These are phyloP conservation scores for Coelastrella sp. DNA, from an alignment of 139 green algal species.

Conservation along the genomic window DNA sequence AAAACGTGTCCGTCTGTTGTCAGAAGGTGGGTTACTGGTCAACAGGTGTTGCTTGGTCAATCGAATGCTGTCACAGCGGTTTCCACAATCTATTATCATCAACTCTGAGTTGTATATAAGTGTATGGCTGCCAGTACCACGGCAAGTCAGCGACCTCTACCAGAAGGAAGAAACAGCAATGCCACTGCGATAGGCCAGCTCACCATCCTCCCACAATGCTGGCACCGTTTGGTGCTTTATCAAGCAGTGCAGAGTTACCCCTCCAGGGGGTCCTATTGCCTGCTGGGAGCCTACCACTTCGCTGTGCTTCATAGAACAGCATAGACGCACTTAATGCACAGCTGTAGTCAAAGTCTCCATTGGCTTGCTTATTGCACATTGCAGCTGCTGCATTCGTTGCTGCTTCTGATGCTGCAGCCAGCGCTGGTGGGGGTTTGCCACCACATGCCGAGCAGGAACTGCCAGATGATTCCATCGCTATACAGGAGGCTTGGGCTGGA, in stretches of 20 bases:
- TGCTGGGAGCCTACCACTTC: conserved; percentile 58
- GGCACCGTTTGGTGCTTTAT: conserved; percentile 48
- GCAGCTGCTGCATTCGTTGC: neutral
- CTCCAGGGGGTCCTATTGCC: conserved; percentile 61
- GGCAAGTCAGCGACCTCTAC: too few species aligned
- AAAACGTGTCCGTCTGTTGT: too few species aligned
- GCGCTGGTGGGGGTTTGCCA: neutral
- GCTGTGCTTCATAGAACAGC: conserved; percentile 71
- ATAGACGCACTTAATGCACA: conserved; percentile 46
- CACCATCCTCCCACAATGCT: conserved; percentile 59
- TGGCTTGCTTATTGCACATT: conserved; percentile 5
- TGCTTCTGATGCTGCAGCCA: neutral
- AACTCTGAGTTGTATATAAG: too few species aligned
- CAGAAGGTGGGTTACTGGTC: too few species aligned
- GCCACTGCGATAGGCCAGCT: neutral
- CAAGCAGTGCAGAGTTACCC: conserved; percentile 56
- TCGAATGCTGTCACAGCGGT: too few species aligned
- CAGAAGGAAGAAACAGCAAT: neutral
- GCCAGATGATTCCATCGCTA: neutral
- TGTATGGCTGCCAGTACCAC: too few species aligned
- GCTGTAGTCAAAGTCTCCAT: conserved; percentile 53
- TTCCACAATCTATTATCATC: too few species aligned
- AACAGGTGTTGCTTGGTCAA: too few species aligned
- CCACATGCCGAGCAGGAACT: conserved; percentile 35
- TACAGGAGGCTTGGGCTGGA: neutral